A percentile compares a stretch with the other conserved stretches of the same genome.
These are phyloP conservation scores for Termitomyces sp. DNA, from an alignment of 768 basidiomycete species.

Conservation along the genomic window DNA sequence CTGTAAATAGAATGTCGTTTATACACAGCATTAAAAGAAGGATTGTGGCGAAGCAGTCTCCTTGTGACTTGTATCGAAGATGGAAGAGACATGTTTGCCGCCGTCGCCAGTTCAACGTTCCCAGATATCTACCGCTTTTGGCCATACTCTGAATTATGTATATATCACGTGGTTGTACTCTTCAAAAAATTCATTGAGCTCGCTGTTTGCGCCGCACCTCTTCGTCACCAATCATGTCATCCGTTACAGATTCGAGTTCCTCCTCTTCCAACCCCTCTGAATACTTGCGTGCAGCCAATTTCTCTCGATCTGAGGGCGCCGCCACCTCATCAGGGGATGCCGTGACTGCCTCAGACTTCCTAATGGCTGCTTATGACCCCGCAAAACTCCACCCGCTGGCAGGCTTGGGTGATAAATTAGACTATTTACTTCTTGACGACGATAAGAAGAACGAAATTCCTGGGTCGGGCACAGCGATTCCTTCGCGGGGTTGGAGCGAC, in stretches of 20 bases:
- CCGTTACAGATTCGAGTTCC: constrained; percentile 19
- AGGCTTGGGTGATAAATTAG: constrained; percentile 86
- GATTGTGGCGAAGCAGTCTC: not conserved
- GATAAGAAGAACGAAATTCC: constrained; percentile 91
- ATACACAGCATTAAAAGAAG: not conserved
- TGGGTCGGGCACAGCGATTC: constrained; percentile 86
- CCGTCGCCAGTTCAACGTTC: not conserved
- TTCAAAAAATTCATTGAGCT: constrained; percentile 4
- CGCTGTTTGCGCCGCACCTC: not conserved
- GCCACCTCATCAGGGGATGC: constrained; percentile 44
- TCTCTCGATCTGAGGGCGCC: constrained; percentile 36
- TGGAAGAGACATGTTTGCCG: constrained; percentile 16
- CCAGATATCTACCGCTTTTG: no score
- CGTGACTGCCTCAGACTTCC: constrained; percentile 82
- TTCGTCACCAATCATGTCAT: constrained; percentile 26
- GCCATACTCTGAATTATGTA: not conserved
- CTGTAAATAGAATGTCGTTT: constrained; percentile 12
- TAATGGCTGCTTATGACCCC: constrained; percentile 86
- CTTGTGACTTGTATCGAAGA: constrained; percentile 14
- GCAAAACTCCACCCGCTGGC: constrained; percentile 92
- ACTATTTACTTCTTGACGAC: constrained; percentile 94
- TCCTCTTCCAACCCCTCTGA: constrained; percentile 43
- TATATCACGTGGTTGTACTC: constrained; percentile 11
- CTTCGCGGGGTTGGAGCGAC: constrained; percentile 97
- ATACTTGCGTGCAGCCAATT: constrained; percentile 42